These are phyloP conservation scores for Zymoseptoria passerinii DNA, from an alignment of 2,329 filamentous ascomycete genomes.

Conservation along the genomic window DNA sequence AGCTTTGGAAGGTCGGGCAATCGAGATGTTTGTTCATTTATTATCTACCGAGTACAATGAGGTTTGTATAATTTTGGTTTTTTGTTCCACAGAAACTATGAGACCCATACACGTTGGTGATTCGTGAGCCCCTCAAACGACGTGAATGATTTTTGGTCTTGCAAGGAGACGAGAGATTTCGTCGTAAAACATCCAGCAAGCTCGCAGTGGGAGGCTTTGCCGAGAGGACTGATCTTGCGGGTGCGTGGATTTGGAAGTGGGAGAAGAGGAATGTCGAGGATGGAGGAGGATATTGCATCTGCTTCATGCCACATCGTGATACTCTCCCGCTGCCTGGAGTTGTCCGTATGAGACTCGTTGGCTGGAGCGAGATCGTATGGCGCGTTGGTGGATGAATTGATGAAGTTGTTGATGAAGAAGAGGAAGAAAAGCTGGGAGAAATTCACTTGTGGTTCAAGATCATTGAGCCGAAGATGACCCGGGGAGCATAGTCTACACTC, in stretches of 20 bases:
- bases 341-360: neutral
- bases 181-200: conserved; percentile 20
- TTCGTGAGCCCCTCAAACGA: conserved; percentile 29
- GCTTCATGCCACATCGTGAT: neutral
- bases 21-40: no score
- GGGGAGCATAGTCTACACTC: no score
- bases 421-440: neutral
- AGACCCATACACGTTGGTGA: conserved; percentile 17
- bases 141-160: conserved; percentile 21
- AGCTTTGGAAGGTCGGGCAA: neutral
- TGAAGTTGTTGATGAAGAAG: neutral
- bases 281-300: neutral
- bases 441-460: neutral
- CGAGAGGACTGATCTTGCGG: conserved; percentile 32
- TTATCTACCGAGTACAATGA: no score
- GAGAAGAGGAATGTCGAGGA: neutral
- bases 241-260: neutral
- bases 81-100: conserved; percentile 26
- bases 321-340: neutral
- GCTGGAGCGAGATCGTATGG: neutral
- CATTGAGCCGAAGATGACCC: neutral
- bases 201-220: conserved; percentile 18
- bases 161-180: conserved; percentile 19
- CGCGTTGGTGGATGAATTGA: neutral
- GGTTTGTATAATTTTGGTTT: neutral